phyloP scores from a whole-genome alignment of 208 protist species.

The Wallacemonas rigidus region DNA sequence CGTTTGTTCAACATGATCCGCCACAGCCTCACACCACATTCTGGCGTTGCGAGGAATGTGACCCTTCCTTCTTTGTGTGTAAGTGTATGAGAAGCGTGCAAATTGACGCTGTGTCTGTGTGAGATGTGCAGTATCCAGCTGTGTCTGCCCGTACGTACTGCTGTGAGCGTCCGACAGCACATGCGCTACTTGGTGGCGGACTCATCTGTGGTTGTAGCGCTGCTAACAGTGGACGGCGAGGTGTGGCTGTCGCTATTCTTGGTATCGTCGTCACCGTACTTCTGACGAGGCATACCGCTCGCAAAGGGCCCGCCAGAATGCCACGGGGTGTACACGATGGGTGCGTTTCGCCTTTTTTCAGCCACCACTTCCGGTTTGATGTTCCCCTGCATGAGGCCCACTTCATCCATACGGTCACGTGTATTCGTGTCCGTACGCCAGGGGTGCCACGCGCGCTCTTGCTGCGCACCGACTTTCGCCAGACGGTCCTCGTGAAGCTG shows the following conservation, averaged over 20 bases:
- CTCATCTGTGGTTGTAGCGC: too few relatives aligned
- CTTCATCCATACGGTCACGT: slow-evolving; percentile 73
- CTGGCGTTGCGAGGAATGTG: too few relatives aligned
- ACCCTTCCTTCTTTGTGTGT: too few relatives aligned
- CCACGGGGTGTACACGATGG: slow-evolving; percentile 77
- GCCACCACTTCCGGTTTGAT: slow-evolving; percentile 64
- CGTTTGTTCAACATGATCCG: too few relatives aligned
- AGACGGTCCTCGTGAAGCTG: slow-evolving; percentile 37
- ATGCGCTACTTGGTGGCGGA: too few relatives aligned
- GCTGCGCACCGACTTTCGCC: slow-evolving; percentile 22
- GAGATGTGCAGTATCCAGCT: too few relatives aligned
- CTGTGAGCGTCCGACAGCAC: too few relatives aligned
- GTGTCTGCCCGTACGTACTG: too few relatives aligned
- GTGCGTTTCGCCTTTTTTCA: slow-evolving; percentile 56
- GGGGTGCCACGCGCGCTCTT: slow-evolving; percentile 66
- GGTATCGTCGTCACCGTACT: slow-evolving; percentile 16
- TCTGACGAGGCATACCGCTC: slow-evolving; percentile 15
- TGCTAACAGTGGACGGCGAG: too few relatives aligned
- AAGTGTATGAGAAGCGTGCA: too few relatives aligned
- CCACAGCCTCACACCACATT: too few relatives aligned
- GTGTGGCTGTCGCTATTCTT: neutral
- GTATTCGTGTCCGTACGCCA: slow-evolving; percentile 71
- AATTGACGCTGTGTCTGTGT: too few relatives aligned
- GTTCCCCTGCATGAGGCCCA: slow-evolving; percentile 79
- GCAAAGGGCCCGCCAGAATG: slow-evolving; percentile 81